These are phyloP conservation scores for Claviceps purpurea DNA, from an alignment of 2,329 filamentous ascomycete genomes.

Conservation along the genomic window DNA sequence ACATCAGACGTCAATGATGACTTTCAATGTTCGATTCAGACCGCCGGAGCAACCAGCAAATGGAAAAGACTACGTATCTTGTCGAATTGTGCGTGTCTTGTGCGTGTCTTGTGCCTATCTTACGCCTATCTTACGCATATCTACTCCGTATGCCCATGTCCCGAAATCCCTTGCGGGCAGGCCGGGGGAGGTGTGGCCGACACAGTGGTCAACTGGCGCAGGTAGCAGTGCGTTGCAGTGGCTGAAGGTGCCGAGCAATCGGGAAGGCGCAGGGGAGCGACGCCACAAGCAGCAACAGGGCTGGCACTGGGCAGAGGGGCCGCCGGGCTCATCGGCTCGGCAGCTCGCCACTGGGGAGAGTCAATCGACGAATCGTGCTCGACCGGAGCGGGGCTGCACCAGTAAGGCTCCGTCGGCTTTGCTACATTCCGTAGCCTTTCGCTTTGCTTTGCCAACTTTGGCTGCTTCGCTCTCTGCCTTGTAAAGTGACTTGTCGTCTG, in stretches of 20 bases:
- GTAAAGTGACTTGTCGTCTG: background rate
- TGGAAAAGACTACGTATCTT: background rate
- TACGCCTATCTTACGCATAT: background rate
- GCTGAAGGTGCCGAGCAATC: constrained; percentile 4
- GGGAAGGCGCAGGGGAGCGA: constrained; percentile 2
- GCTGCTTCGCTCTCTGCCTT: background rate
- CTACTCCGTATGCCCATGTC: background rate
- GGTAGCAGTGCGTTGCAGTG: background rate
- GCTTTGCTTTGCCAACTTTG: background rate
- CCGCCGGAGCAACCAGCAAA: background rate
- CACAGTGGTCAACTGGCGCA: background rate
- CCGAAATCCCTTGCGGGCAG: constrained; percentile 2
- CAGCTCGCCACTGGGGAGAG: background rate
- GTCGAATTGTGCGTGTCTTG: background rate
- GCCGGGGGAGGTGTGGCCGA: constrained; percentile 1
- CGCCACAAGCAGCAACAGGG: background rate
- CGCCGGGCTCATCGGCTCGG: background rate
- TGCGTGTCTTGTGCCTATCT: background rate
- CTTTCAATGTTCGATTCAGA: background rate
- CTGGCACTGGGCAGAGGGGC: background rate
- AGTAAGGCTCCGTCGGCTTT: background rate
- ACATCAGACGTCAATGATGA: too few species aligned
- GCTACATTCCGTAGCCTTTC: background rate
- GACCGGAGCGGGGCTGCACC: background rate
- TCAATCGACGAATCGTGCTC: background rate